These are phyloP conservation scores for Penicillium brevicompactum DNA, from an alignment of 2,329 filamentous ascomycete genomes.

Conservation along the genomic window DNA sequence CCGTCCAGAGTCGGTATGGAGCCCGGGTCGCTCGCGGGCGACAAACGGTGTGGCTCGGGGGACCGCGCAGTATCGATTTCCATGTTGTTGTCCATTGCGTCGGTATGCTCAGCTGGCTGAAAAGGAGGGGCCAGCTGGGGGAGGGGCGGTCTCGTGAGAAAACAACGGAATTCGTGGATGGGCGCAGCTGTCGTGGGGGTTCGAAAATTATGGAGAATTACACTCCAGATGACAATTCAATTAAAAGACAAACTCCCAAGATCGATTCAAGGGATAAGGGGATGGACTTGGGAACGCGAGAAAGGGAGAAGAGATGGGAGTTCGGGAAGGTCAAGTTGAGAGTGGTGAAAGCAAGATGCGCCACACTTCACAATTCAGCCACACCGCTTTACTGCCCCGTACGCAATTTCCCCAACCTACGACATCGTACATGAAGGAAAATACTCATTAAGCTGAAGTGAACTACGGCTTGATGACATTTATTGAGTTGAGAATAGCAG, in stretches of 20 bases:
- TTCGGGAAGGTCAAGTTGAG: slow-evolving; percentile 29
- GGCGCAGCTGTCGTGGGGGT: slow-evolving; percentile 9
- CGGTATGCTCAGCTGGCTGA: slow-evolving; percentile 25
- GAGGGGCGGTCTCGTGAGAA: slow-evolving; percentile 40
- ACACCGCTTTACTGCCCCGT: slow-evolving; percentile 18
- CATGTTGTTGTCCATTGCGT: slow-evolving; percentile 93
- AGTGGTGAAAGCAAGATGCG: slow-evolving; percentile 22
- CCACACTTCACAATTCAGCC: slow-evolving; percentile 26
- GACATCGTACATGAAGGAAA: not conserved
- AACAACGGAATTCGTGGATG: slow-evolving; percentile 19
- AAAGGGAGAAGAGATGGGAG: slow-evolving; percentile 27
- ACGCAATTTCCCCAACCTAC: slow-evolving; percentile 6
- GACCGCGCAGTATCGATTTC: slow-evolving; percentile 87
- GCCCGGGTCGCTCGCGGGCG: slow-evolving; percentile 77
- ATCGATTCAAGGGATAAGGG: slow-evolving; percentile 24
- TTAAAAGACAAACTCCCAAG: slow-evolving; percentile 13
- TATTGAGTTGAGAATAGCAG: not conserved
- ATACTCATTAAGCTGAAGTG: not conserved
- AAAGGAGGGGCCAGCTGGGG: slow-evolving; percentile 30
- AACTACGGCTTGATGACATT: not conserved
- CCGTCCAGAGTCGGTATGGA: slow-evolving; percentile 92
- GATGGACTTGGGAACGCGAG: slow-evolving; percentile 21
- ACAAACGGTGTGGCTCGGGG: slow-evolving; percentile 74
- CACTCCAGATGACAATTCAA: slow-evolving; percentile 17
- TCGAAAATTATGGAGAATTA: slow-evolving; percentile 12